phyloP scores from a whole-genome alignment of 495 filamentous ascomycete genomes.

The Sordaria brevicollis region DNA sequence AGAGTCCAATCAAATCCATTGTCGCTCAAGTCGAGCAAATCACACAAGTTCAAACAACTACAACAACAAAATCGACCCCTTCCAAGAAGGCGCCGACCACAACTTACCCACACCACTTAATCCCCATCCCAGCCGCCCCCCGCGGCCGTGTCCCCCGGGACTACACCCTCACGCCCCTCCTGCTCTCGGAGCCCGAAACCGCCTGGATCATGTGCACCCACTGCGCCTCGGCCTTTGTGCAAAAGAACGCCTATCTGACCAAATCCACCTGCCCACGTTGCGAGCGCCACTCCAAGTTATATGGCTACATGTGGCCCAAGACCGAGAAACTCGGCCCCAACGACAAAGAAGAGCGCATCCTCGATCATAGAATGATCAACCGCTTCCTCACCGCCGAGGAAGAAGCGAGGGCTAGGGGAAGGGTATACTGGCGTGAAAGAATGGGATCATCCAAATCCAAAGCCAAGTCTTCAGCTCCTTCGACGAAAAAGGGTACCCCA shows the following conservation, averaged over 20 bases:
- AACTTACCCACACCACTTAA: background rate
- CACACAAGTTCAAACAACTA: background rate
- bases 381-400: slow-evolving; percentile 58
- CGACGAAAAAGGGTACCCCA: background rate
- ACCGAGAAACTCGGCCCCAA: slow-evolving; percentile 63
- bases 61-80: background rate
- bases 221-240: slow-evolving; percentile 73
- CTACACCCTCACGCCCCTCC: slow-evolving; percentile 60
- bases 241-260: slow-evolving; percentile 76
- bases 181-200: slow-evolving; percentile 62
- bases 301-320: slow-evolving; percentile 92
- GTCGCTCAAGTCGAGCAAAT: background rate
- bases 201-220: slow-evolving; percentile 82
- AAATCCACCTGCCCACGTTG: slow-evolving; percentile 79
- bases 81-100: background rate
- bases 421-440: slow-evolving; percentile 22
- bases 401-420: slow-evolving; percentile 45
- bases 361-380: slow-evolving; percentile 64
- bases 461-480: background rate
- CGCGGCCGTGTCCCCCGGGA: slow-evolving; percentile 54
- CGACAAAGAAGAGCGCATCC: slow-evolving; percentile 66
- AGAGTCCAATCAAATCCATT: background rate
- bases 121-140: slow-evolving; percentile 1
- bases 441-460: background rate
- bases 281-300: slow-evolving; percentile 90